Evolutionary conservation across 495 filamentous ascomycete genomes (phyloP), one percentile per base, ranked within the genome.

Genomic region (Cenococcum geophilum): DNA sequence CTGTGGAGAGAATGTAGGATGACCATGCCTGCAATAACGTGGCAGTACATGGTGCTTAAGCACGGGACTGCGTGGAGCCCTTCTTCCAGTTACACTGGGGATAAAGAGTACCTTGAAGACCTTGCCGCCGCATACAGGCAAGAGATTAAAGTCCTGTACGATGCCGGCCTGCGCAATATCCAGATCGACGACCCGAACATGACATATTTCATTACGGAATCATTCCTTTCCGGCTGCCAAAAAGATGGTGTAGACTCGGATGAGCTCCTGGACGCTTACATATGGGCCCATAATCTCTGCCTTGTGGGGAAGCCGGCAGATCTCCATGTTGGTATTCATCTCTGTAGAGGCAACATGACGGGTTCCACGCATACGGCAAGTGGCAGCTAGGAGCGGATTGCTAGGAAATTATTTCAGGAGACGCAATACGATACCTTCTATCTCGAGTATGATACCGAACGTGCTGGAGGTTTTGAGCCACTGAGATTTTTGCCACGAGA

Each of bases 401-500:
- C 84, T 5, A 32, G 27, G 6, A 32, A 6, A 32, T 32, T 32
- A 6, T 32, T 32, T 32, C 27, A 32, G 6, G 27, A 32, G 27
- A 77, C 86, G 52, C 78, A 86, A 62, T 83, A 86, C 23, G 78
- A 83, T 61, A 86, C 82, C 1, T 87, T 83, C 74, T 86, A 86
- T 70, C 79, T 87, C 61, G 84, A 87, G 73, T 87, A 82, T 66
- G 84, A 87, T 70, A 86, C 85, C 34, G 78, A 79, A 53, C 82
- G 84, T 6, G 83, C 83, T 1, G 84, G 84, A 40, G 82, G 82
- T 37, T 87, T 86, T 71, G 80, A 83, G 66, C 84, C 84, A n/a
- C 76, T 86, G 52, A 76, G 78, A 49, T 76, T 77, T 64, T 75
- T 87, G 48, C 84, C 84, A 43, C 78, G 79, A 72, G 73, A 81